Conservation (phyloP, 1,139 yeast species). For the Nakaseomyces sp. region DNA sequence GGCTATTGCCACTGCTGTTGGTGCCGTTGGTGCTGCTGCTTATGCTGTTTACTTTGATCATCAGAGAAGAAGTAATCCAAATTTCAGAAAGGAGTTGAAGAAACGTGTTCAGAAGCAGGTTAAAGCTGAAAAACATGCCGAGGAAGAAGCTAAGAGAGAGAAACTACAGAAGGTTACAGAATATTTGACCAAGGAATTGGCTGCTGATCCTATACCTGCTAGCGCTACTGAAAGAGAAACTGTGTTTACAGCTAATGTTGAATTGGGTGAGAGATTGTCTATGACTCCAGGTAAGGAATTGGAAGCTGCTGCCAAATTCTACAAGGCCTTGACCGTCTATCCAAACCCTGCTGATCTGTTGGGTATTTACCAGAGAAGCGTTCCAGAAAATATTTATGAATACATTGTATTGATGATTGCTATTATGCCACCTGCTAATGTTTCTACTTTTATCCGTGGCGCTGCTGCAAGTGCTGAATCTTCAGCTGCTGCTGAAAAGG, state of each 20-base stretch:
- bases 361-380: slow-evolving; percentile 79
- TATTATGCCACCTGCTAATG: slow-evolving; percentile 75
- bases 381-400: slow-evolving; percentile 76
- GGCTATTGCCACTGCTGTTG: slow-evolving; percentile 45
- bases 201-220: slow-evolving; percentile 66
- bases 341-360: slow-evolving; percentile 91
- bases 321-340: slow-evolving; percentile 88
- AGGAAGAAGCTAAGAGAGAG: slow-evolving; percentile 51
- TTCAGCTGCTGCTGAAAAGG: slow-evolving; percentile 17
- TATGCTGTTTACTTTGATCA: slow-evolving; percentile 89
- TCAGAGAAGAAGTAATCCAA: slow-evolving; percentile 72
- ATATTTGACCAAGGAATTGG: slow-evolving; percentile 56
- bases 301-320: slow-evolving; percentile 82
- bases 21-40: slow-evolving; percentile 50
- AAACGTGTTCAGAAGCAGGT: slow-evolving; percentile 52
- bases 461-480: slow-evolving; percentile 15
- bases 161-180: slow-evolving; percentile 53
- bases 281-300: slow-evolving; percentile 49
- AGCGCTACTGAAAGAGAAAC: slow-evolving; percentile 54
- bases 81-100: slow-evolving; percentile 69
- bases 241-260: slow-evolving; percentile 75
- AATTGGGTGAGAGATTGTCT: slow-evolving; percentile 70
- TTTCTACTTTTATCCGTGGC: slow-evolving; percentile 58
- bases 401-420: slow-evolving; percentile 82
- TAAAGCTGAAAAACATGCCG: slow-evolving; percentile 47